Percentiles rank a stretch among this genome's conserved stretches.
Conservation (phyloP, 495 filamentous ascomycete genomes). For the Aspergillus olivimuriae region DNA sequence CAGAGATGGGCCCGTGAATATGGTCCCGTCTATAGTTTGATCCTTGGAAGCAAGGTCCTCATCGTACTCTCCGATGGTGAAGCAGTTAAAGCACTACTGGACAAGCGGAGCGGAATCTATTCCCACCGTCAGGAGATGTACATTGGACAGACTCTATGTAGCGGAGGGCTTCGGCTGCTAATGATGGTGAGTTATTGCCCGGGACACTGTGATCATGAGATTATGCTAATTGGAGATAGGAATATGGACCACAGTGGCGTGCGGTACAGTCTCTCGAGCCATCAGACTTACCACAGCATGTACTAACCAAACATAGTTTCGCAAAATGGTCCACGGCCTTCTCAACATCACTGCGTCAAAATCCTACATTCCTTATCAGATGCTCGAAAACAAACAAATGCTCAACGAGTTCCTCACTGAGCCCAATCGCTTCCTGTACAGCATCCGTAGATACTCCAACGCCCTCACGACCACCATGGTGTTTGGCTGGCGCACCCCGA, state of each 20-base stretch:
- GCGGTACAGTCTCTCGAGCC: not conserved
- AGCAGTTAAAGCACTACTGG: constrained; percentile 52
- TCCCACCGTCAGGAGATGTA: constrained; percentile 51
- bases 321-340: constrained; percentile 30
- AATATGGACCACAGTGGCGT: not conserved
- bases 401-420: constrained; percentile 17
- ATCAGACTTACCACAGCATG: not conserved
- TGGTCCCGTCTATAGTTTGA: constrained; percentile 55
- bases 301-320: constrained; percentile 4
- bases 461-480: constrained; percentile 51
- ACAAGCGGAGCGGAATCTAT: constrained; percentile 53
- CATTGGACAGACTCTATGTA: constrained; percentile 30
- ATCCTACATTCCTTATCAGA: constrained; percentile 33
- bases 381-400: constrained; percentile 32
- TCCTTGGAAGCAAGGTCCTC: constrained; percentile 49
- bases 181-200: constrained; percentile 22
- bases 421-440: constrained; percentile 39
- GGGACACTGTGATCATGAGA: not conserved
- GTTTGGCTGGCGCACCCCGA: constrained; percentile 45
- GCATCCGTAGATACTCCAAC: constrained; percentile 48
- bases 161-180: constrained; percentile 22
- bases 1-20: constrained; percentile 56
- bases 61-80: constrained; percentile 55
- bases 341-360: constrained; percentile 28
- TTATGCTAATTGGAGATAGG: not conserved